Base-by-base conservation (phyloP, 139 green algal genomes). In the Monoraphidium neglectum region DNA sequence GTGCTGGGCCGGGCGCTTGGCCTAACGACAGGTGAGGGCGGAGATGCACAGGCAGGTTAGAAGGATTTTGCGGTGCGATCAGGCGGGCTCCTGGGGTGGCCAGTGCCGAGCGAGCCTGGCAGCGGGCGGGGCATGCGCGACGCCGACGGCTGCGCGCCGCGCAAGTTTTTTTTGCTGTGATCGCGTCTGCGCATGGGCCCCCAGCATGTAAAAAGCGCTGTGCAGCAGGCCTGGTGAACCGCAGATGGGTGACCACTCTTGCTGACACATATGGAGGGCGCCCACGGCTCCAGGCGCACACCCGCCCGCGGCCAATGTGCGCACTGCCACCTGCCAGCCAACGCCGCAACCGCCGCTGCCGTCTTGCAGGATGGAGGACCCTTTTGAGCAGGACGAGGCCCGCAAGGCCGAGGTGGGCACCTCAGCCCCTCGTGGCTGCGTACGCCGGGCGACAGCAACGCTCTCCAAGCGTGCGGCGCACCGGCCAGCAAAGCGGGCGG, bases 371-470 rank as follows among this genome's bases (percentile, higher is more conserved):
- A 79, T 82, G 53, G 84, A 84, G 26, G 83, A 93, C 59, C 88
- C 90, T 5, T 92, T 92, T 73, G 85, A 75, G 4, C 71, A 85
- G 71, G 78, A 86, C 28, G 88, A 92, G 4, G 54, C 71, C 24
- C 70, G 78, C 49, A 93, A 93, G 78, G 79, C 87, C 1, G 90
- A 94, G n/a, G n/a, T n/a, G n/a, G n/a, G n/a, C n/a, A n/a, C n/a
- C n/a, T n/a, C n/a, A n/a, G n/a, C n/a, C n/a, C n/a, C n/a, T n/a
- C n/a, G n/a, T n/a, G n/a, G n/a, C n/a, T n/a, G n/a, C n/a, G n/a
- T n/a, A n/a, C n/a, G n/a, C n/a, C n/a, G n/a, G n/a, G n/a, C n/a
- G n/a, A n/a, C 61, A 88, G 80, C 49, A 78, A 87, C 49, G 77
- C 77, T 13, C 64, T 88, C 21, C 83, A 85, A 32, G 74, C 15